A percentile compares a stretch with the other conserved stretches of the same genome.
Conservation (phyloP, 805 yeast species). For the Ascoidea asiatica region DNA sequence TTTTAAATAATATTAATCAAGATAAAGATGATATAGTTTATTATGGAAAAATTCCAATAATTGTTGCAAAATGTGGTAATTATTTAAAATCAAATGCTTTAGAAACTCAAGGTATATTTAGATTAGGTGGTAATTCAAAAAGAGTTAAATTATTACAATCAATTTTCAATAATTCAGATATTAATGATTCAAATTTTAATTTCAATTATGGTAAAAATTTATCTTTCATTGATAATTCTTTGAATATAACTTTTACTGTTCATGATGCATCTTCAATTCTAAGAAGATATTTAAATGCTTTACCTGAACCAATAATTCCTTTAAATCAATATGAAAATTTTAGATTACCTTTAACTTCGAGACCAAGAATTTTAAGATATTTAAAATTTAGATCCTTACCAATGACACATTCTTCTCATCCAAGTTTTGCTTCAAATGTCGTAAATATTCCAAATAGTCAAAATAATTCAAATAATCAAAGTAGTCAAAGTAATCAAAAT, state of each 20-base stretch:
- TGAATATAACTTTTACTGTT: conserved; percentile 93
- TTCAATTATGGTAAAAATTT: conserved; percentile 78
- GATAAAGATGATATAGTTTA: conserved; percentile 48
- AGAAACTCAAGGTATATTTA: conserved; percentile 78
- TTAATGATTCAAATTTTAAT: conserved; percentile 70
- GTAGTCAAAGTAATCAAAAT: conserved; percentile 21
- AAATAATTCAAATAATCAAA: conserved; percentile 16
- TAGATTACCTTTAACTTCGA: conserved; percentile 53
- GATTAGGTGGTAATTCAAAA: conserved; percentile 85
- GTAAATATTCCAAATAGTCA: neutral
- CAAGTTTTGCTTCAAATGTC: neutral
- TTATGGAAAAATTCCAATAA: conserved; percentile 82
- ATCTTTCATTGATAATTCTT: too few species aligned
- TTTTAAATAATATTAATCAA: conserved; percentile 28
- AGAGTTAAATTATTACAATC: conserved; percentile 78
- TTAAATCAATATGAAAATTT: conserved; percentile 61
- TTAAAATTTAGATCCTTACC: conserved; percentile 43
- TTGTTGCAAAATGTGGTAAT: conserved; percentile 93
- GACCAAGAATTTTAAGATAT: conserved; percentile 54
- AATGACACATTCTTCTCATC: conserved; percentile 9
- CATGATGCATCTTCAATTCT: conserved; percentile 93
- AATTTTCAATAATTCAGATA: conserved; percentile 76
- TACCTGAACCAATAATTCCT: conserved; percentile 90
- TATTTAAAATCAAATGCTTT: conserved; percentile 67
- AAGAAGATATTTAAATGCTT: conserved; percentile 71